Conservation (phyloP, 345 rosid genomes). For the Dimocarpus longan region DNA sequence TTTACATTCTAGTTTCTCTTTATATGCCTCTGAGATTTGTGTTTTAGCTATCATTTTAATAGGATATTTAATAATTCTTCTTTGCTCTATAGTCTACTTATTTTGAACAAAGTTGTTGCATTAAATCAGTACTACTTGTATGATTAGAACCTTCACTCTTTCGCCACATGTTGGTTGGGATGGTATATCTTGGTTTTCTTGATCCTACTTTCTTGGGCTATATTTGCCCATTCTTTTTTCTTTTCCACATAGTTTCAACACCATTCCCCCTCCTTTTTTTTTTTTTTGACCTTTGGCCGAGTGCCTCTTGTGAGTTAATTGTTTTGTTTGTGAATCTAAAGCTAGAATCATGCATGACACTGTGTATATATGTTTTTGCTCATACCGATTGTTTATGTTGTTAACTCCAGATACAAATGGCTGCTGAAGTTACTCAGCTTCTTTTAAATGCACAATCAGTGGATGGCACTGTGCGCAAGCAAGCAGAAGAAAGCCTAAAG, state of each 20-base stretch:
- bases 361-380: background rate
- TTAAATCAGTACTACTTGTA: background rate
- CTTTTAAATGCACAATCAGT: conserved; percentile 76
- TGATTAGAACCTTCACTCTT: background rate
- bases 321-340: background rate
- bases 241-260: background rate
- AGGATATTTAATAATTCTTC: background rate
- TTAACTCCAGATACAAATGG: conserved; percentile 24
- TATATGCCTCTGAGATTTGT: background rate
- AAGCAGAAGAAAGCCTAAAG: conserved; percentile 69
- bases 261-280: background rate
- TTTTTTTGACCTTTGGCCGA: background rate
- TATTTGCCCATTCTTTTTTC: background rate
- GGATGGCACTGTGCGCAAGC: conserved; percentile 66
- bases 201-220: background rate
- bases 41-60: background rate
- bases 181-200: background rate
- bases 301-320: background rate
- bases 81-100: background rate
- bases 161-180: background rate
- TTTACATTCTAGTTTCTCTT: background rate
- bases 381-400: background rate
- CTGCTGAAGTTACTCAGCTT: conserved; percentile 68
- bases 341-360: background rate
- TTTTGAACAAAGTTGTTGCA: too few relatives aligned